phyloP scores from a whole-genome alignment of 2,329 filamentous ascomycete genomes.

The Periconia digitata region DNA sequence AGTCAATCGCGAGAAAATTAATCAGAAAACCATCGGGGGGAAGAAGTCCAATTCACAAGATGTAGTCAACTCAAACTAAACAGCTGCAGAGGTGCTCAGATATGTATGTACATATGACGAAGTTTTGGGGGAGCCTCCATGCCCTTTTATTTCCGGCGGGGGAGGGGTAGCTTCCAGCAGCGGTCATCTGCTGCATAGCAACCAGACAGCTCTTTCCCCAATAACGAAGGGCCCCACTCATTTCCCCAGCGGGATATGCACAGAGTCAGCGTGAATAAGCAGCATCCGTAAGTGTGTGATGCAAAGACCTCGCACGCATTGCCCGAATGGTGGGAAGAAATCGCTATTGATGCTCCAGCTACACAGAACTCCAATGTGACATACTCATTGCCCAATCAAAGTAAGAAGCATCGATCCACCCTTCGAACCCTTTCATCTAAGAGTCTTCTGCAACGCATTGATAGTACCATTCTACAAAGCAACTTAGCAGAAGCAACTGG shows the following conservation, averaged over 20 bases:
- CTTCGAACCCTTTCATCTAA: background rate
- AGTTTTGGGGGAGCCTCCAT: background rate
- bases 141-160: background rate
- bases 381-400: background rate
- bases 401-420: background rate
- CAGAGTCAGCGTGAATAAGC: conserved; percentile 26
- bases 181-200: too few species aligned
- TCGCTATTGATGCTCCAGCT: too few species aligned
- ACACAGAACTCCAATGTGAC: too few species aligned
- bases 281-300: background rate
- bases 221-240: conserved; percentile 4
- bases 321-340: background rate
- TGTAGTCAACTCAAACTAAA: too few species aligned
- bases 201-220: background rate
- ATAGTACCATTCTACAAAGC: conserved; percentile 26
- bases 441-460: conserved; percentile 29
- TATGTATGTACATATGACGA: background rate
- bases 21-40: background rate
- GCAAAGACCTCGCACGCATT: background rate
- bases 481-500: background rate
- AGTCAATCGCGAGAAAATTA: background rate
- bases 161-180: conserved; percentile 30
- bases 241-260: background rate
- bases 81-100: background rate
- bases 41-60: too few species aligned